These are phyloP conservation scores for Linum trigynum DNA, from an alignment of 345 rosid genomes.

Conservation along the genomic window DNA sequence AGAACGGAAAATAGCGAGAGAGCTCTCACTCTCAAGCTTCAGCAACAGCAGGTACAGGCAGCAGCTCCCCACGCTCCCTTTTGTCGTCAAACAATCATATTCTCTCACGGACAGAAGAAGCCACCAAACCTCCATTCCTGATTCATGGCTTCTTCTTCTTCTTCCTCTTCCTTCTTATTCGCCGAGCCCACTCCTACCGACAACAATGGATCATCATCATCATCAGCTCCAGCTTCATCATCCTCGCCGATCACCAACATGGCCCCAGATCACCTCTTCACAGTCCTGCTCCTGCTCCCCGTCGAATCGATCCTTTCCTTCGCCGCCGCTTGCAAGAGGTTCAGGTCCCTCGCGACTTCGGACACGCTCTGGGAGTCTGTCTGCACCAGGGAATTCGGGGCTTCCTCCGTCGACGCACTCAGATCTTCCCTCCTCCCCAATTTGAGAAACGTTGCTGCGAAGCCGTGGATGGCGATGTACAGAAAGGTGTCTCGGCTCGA, in stretches of 20 bases:
- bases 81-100: too few relatives aligned
- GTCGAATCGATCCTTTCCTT: slow-evolving; percentile 61
- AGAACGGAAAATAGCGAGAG: too few relatives aligned
- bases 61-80: too few relatives aligned
- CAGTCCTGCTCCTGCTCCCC: slow-evolving; percentile 75
- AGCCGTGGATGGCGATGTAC: slow-evolving; percentile 65
- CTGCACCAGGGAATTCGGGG: slow-evolving; percentile 72
- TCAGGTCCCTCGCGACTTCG: slow-evolving; percentile 42
- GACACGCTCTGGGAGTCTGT: slow-evolving; percentile 73
- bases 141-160: too few relatives aligned
- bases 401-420: slow-evolving; percentile 41
- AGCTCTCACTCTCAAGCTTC: too few relatives aligned
- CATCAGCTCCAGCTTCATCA: slow-evolving; percentile 6
- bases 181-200: neutral
- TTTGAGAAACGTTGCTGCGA: slow-evolving; percentile 11
- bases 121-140: too few relatives aligned
- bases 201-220: slow-evolving; percentile 20
- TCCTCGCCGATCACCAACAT: slow-evolving; percentile 21
- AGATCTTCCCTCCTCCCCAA: slow-evolving; percentile 28
- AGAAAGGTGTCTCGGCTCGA: slow-evolving; percentile 48
- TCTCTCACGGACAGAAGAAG: too few relatives aligned
- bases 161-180: neutral
- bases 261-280: slow-evolving; percentile 57
- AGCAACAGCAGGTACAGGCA: too few relatives aligned
- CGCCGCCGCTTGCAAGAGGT: slow-evolving; percentile 58